These are phyloP conservation scores for Yarrowia bubula DNA, from an alignment of 805 yeast species.

Conservation along the genomic window DNA sequence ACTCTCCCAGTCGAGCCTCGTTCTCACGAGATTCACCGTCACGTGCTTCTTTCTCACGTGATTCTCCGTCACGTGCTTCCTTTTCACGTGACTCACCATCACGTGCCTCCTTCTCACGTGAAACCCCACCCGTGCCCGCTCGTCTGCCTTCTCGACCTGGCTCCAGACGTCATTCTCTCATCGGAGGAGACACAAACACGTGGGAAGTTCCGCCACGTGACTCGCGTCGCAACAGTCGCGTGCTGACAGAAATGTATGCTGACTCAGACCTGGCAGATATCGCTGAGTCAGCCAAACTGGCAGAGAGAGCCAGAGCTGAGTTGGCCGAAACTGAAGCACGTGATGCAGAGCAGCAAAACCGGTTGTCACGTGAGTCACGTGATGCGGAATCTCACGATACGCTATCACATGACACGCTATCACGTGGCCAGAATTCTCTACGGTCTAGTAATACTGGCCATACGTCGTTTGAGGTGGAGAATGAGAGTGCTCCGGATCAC, in stretches of 20 bases:
- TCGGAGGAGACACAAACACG: not conserved
- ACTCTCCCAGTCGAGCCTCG: not conserved
- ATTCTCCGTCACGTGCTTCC: not conserved
- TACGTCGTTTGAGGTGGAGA: not conserved
- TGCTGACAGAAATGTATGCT: not conserved
- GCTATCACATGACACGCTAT: not conserved
- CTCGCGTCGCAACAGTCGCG: not conserved
- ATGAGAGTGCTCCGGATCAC: not conserved
- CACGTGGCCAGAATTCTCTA: not conserved
- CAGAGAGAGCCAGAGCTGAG: not conserved
- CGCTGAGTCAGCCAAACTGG: not conserved
- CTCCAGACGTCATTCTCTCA: not conserved
- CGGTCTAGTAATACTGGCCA: constrained; percentile 10
- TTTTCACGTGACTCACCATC: not conserved
- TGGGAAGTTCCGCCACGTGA: constrained; percentile 7
- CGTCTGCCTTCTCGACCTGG: not conserved
- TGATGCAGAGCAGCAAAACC: not conserved
- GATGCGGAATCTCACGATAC: not conserved
- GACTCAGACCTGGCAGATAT: not conserved
- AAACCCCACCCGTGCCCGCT: not conserved
- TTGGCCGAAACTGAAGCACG: not conserved
- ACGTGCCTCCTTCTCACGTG: not conserved
- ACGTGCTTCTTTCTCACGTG: not conserved
- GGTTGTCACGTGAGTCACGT: not conserved
- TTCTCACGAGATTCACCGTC: not conserved